Evolutionary conservation across 495 filamentous ascomycete genomes (phyloP), one percentile per base, ranked within the genome.

Genomic region (Penicillium argentinense): DNA sequence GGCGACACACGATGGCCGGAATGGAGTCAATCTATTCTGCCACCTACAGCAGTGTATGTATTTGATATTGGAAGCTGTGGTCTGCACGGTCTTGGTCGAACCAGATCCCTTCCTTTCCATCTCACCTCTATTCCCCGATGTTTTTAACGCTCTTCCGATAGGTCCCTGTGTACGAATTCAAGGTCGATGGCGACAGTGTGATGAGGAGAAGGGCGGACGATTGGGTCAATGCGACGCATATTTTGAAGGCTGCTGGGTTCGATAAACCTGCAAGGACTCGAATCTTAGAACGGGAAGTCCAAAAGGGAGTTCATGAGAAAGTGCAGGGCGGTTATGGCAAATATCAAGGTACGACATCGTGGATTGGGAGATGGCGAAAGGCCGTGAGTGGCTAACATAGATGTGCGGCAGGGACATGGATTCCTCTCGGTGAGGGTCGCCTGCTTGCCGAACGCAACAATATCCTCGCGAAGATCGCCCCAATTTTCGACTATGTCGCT

Each of bases 271-370:
- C 91, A 9, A 78, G 93, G 56, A 98, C 93, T 22, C 75, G 93
- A 48, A 96, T 98, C 45, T 80, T 98, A 12, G 93, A 98, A 72
- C 81, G 95, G 37, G 95, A 98, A 54, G 92, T 98, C 1, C 93
- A 98, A 63, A 95, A 96, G 64, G 92, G 91, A 8, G 75, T 84
- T 7, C 93, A 98, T 68, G 92, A 97, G 68, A 98, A 98, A 69
- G 87, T 98, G 3, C 93, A 98, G 59, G 93, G 93, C 50, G 93
- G 93, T 17, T 98, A 97, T 67, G 93, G 93, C 42, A 98, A 97
- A 80, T 98, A 97, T 56, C 93, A 98, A 73, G 91, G 91, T 88
- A 54, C 28, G 42, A n/a, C n/a, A n/a, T n/a, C n/a, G n/a, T n/a
- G n/a, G n/a, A n/a, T n/a, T n/a, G n/a, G n/a, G n/a, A n/a, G n/a